Evolutionary conservation across 2,329 filamentous ascomycete species (phyloP).

Genomic region (Cryphonectria radicalis): DNA sequence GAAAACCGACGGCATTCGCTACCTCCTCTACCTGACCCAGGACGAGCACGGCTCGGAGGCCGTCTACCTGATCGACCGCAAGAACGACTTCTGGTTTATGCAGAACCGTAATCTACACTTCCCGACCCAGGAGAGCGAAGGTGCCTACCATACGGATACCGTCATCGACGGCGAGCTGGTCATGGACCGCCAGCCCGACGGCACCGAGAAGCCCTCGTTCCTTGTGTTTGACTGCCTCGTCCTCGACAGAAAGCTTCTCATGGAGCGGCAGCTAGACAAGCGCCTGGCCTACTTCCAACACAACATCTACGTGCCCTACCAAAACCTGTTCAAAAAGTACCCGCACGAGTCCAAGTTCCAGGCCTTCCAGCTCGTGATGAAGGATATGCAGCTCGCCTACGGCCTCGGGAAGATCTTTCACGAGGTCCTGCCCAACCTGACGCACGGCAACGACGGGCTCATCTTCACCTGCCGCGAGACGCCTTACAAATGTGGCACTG

Average conservation of each 20-base stretch:
- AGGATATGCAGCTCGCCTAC: constrained; percentile 88
- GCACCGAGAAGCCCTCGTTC: constrained; percentile 74
- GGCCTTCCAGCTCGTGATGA: constrained; percentile 83
- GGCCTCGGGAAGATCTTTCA: constrained; percentile 91
- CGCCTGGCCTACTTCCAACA: constrained; percentile 85
- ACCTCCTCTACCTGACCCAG: constrained; percentile 85
- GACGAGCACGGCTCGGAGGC: constrained; percentile 67
- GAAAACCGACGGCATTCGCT: constrained; percentile 95
- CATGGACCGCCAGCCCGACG: constrained; percentile 73
- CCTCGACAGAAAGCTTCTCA: constrained; percentile 75
- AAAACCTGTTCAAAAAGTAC: constrained; percentile 64
- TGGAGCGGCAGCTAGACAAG: constrained; percentile 83
- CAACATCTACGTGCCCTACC: constrained; percentile 73
- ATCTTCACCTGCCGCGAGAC: constrained; percentile 96
- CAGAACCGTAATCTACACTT: constrained; percentile 74
- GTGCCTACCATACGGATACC: constrained; percentile 76
- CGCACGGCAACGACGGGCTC: constrained; percentile 93
- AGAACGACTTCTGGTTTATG: constrained; percentile 95
- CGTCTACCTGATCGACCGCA: constrained; percentile 94
- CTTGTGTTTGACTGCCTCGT: constrained; percentile 93
- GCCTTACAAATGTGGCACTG: constrained; percentile 86
- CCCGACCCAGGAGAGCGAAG: constrained; percentile 68
- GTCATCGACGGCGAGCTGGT: constrained; percentile 94
- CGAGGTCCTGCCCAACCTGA: constrained; percentile 78
- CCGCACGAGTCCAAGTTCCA: constrained; percentile 72